These are phyloP conservation scores for Apiotrichum laibachii DNA, from an alignment of 1,284 basidiomycete genomes.

Conservation along the genomic window DNA sequence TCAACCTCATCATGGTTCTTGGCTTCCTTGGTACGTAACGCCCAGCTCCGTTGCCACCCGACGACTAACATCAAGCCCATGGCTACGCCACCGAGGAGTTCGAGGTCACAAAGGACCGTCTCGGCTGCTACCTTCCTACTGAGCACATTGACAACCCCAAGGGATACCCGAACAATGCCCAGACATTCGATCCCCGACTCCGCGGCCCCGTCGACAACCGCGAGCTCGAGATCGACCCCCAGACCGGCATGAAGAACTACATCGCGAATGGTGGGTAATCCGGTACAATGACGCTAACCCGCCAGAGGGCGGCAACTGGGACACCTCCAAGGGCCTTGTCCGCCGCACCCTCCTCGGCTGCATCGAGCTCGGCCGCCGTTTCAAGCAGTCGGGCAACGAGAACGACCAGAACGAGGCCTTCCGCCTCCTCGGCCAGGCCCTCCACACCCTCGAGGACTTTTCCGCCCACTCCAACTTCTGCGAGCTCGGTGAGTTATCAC, in stretches of 20 bases:
- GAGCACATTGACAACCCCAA: constrained; percentile 85
- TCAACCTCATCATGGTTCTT: constrained; percentile 84
- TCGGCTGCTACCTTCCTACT: constrained; percentile 80
- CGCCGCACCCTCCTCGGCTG: constrained; percentile 72
- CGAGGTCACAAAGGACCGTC: constrained; percentile 81
- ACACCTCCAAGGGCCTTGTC: constrained; percentile 81
- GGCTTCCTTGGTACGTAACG: constrained; percentile 57
- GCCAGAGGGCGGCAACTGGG: constrained; percentile 69
- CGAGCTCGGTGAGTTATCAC: constrained; percentile 56
- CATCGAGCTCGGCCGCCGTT: constrained; percentile 58
- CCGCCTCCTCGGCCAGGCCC: constrained; percentile 67
- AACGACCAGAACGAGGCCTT: constrained; percentile 80
- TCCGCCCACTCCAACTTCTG: constrained; percentile 87
- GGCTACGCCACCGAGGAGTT: constrained; percentile 61
- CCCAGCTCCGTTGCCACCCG: not conserved
- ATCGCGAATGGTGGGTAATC: constrained; percentile 69
- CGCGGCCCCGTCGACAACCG: constrained; percentile 70
- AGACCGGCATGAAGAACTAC: constrained; percentile 94
- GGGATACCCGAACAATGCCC: constrained; percentile 79
- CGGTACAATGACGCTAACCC: constrained; percentile 5
- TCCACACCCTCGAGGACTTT: constrained; percentile 54
- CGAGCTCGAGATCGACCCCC: constrained; percentile 81
- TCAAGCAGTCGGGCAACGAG: constrained; percentile 61
- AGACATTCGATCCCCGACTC: constrained; percentile 71
- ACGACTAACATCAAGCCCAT: constrained; percentile 9